Conservation (phyloP, 2,329 filamentous ascomycete species). For the Aspergillus melleus region DNA sequence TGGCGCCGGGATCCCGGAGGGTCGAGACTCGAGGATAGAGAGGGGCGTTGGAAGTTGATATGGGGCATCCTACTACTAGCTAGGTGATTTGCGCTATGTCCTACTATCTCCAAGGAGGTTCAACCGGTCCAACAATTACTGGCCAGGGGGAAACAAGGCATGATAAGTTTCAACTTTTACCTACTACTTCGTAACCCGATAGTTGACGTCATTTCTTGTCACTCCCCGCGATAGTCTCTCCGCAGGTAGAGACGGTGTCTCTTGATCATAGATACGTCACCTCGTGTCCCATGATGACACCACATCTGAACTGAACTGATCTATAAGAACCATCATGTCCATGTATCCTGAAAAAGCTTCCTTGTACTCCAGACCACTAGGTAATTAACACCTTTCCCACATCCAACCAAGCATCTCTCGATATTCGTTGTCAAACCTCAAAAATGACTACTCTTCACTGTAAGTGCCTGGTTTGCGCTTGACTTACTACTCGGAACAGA, state of each 20-base stretch:
- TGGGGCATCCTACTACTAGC: no score
- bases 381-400: not conserved
- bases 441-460: constrained; percentile 62
- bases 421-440: constrained; percentile 13
- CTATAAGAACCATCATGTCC: not conserved
- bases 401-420: not conserved
- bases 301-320: not conserved
- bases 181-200: no score
- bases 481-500: not conserved
- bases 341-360: no score
- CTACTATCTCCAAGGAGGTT: no score
- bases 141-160: no score
- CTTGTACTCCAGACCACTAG: not conserved
- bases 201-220: not conserved
- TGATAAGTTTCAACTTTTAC: no score
- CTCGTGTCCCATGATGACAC: not conserved
- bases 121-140: no score
- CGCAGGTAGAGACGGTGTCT: constrained; percentile 5
- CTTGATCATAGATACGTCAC: constrained; percentile 35
- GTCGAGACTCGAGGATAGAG: not conserved
- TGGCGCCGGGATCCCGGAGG: not conserved
- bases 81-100: no score
- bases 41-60: no score
- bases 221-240: not conserved
- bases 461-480: constrained; percentile 39